Conservation (phyloP, 1,284 basidiomycete species). For the Cerioporus squamosus region DNA sequence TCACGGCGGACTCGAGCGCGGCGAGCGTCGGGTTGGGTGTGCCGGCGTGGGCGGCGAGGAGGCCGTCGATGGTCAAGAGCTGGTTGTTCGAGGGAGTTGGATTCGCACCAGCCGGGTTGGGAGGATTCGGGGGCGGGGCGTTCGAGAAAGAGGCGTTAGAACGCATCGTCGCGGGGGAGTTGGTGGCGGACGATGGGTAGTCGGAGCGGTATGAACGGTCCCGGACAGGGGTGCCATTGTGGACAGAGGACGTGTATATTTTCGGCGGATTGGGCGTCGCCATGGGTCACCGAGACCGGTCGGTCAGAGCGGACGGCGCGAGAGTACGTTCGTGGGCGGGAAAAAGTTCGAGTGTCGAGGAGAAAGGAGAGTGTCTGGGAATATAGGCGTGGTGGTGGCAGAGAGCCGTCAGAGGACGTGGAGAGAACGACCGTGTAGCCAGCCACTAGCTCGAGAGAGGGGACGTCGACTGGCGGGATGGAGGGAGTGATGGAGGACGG, state of each 20-base stretch:
- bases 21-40: slow-evolving; percentile 60
- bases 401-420: background rate
- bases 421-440: slow-evolving; percentile 12
- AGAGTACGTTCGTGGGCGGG: background rate
- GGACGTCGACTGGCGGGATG: slow-evolving; percentile 1
- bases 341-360: background rate
- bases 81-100: slow-evolving; percentile 34
- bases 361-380: background rate
- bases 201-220: slow-evolving; percentile 24
- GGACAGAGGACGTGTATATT: slow-evolving; percentile 19
- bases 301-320: background rate
- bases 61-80: slow-evolving; percentile 53
- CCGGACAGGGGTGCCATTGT: slow-evolving; percentile 25
- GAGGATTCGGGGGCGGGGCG: slow-evolving; percentile 29
- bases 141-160: slow-evolving; percentile 27
- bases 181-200: slow-evolving; percentile 23
- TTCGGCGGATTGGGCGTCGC: slow-evolving; percentile 21
- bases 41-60: slow-evolving; percentile 56
- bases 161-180: slow-evolving; percentile 26
- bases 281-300: slow-evolving; percentile 12
- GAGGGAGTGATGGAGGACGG: slow-evolving; percentile 14
- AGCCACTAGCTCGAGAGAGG: slow-evolving; percentile 2
- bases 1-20: slow-evolving; percentile 75
- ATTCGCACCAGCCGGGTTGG: slow-evolving; percentile 31
- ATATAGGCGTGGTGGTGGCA: background rate